Conservation (phyloP, 768 basidiomycete species). For the Pulveroboletus ravenelii region DNA sequence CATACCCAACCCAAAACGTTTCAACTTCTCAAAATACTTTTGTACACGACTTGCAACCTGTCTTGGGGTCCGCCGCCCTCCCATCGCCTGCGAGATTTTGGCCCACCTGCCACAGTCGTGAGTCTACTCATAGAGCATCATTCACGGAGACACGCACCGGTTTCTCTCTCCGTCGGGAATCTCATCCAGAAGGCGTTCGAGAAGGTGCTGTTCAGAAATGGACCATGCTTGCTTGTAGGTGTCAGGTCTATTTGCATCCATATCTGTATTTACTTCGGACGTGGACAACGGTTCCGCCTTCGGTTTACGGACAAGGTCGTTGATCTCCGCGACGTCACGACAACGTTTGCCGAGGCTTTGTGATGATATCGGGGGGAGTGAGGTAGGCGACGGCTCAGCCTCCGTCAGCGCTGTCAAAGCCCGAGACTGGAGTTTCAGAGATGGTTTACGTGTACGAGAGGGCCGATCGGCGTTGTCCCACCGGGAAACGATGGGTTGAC, state of each 20-base stretch:
- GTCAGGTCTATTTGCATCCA: conserved; percentile 35
- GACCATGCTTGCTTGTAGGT: conserved; percentile 86
- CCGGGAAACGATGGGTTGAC: conserved; percentile 5
- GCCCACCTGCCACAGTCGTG: conserved; percentile 50
- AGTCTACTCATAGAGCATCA: conserved; percentile 6
- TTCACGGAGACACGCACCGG: conserved; percentile 40
- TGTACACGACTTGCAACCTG: conserved; percentile 89
- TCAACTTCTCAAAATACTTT: conserved; percentile 83
- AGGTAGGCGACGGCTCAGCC: conserved; percentile 4
- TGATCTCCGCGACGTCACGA: conserved; percentile 17
- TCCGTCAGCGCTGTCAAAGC: conserved; percentile 7
- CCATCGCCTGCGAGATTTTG: conserved; percentile 80
- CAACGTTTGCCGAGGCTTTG: conserved; percentile 27
- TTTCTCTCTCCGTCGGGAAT: conserved; percentile 76
- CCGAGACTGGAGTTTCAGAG: conserved; percentile 28
- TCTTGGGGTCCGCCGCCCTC: conserved; percentile 66
- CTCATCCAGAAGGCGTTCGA: conserved; percentile 69
- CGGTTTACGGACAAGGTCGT: conserved; percentile 12
- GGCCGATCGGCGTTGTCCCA: conserved; percentile 8
- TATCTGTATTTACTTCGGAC: conserved; percentile 19
- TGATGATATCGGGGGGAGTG: conserved; percentile 10
- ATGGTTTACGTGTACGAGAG: conserved; percentile 29
- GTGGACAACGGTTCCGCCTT: conserved; percentile 13
- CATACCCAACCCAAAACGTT: conserved; percentile 59
- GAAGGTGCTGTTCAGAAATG: conserved; percentile 66